Evolutionary conservation across 2,329 filamentous ascomycete genomes (phyloP).

Genomic region (Pyrenophora teres): DNA sequence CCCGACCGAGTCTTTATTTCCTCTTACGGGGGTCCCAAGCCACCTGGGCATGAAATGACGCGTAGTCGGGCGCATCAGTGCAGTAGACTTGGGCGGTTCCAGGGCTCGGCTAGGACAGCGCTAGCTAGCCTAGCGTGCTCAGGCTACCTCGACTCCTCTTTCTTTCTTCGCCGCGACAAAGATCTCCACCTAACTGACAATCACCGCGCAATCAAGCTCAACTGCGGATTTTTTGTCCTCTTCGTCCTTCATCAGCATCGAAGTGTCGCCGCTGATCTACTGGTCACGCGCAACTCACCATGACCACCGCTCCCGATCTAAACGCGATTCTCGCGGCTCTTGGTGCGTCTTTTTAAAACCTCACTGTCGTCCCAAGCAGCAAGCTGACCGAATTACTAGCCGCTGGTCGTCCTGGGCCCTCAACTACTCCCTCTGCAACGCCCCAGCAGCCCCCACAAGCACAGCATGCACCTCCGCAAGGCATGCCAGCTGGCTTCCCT

Average conservation of each 20-base stretch:
- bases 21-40: no score
- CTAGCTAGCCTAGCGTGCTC: conserved; percentile 8
- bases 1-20: no score
- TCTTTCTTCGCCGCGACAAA: conserved; percentile 18
- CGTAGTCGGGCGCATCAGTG: no score
- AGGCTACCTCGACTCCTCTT: conserved; percentile 18
- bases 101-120: conserved; percentile 7
- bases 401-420: conserved; percentile 46
- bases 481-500: conserved; percentile 52
- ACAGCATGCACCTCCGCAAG: conserved; percentile 51
- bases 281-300: conserved; percentile 21
- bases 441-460: conserved; percentile 47
- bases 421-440: conserved; percentile 55
- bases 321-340: conserved; percentile 47
- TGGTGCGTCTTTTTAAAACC: conserved; percentile 29
- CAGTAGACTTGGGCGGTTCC: no score
- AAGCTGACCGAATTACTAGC: conserved; percentile 43
- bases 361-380: neutral
- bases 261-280: neutral
- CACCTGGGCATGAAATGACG: no score
- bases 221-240: neutral
- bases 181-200: conserved; percentile 20
- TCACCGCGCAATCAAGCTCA: conserved; percentile 14
- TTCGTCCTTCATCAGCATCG: neutral
- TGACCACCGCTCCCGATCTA: conserved; percentile 46